Conservation (phyloP, 345 rosid genomes). For the Salix exigua region DNA sequence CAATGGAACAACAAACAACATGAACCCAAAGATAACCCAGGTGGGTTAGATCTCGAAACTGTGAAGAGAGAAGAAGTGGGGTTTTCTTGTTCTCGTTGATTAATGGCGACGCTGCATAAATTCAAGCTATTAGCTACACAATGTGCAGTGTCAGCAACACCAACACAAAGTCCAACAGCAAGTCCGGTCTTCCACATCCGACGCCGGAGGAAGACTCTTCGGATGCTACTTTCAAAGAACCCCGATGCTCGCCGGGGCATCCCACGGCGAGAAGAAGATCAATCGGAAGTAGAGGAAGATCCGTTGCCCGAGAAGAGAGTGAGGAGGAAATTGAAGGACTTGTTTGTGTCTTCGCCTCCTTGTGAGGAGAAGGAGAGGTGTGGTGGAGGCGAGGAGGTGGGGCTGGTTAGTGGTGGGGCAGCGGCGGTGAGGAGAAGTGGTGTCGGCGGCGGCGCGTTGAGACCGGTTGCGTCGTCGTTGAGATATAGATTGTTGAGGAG, state of each 20-base stretch:
- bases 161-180: constrained; percentile 67
- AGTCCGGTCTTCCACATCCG: constrained; percentile 86
- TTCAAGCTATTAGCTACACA: constrained; percentile 82
- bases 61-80: neutral
- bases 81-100: neutral
- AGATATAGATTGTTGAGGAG: constrained; percentile 66
- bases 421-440: constrained; percentile 19
- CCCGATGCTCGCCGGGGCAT: constrained; percentile 33
- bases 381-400: constrained; percentile 7
- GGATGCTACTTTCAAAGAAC: constrained; percentile 55
- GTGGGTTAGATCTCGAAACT: neutral
- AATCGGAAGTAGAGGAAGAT: constrained; percentile 15
- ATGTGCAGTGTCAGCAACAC: constrained; percentile 61
- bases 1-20: no score
- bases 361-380: constrained; percentile 35
- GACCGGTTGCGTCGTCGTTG: constrained; percentile 49
- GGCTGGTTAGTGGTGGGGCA: neutral
- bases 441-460: constrained; percentile 31
- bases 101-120: constrained; percentile 75
- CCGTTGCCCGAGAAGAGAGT: constrained; percentile 33
- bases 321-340: constrained; percentile 64
- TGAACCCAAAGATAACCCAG: neutral
- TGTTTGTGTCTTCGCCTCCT: constrained; percentile 79
- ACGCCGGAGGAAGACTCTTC: constrained; percentile 85
- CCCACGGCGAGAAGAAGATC: constrained; percentile 23